A percentile compares a stretch with the other conserved stretches of the same genome.
These are phyloP conservation scores for Podospora sp. DNA, from an alignment of 495 filamentous ascomycete genomes.

Conservation along the genomic window DNA sequence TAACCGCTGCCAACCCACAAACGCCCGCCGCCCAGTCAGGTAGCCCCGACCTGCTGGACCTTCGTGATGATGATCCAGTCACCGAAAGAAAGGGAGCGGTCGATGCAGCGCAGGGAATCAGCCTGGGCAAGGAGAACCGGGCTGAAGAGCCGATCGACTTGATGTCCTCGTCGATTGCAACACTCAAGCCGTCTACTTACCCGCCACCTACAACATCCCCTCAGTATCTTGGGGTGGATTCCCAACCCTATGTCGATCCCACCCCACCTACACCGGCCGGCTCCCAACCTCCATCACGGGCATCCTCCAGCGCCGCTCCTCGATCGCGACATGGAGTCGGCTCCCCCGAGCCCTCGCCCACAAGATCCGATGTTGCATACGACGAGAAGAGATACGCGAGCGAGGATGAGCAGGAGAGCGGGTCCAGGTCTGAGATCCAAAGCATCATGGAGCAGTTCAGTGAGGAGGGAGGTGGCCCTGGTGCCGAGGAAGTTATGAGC, in stretches of 20 bases:
- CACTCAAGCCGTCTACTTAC: conserved; percentile 48
- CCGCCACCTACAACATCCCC: conserved; percentile 36
- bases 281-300: conserved; percentile 53
- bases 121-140: background rate
- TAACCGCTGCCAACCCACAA: conserved; percentile 17
- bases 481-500: conserved; percentile 78
- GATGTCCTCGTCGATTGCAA: conserved; percentile 57
- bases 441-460: conserved; percentile 91
- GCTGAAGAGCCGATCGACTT: conserved; percentile 37
- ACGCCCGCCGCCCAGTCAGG: background rate
- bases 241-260: conserved; percentile 61
- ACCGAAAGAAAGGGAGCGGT: background rate
- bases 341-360: conserved; percentile 55
- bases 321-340: conserved; percentile 34
- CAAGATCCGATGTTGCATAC: conserved; percentile 58
- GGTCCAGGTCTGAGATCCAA: conserved; percentile 84
- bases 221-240: conserved; percentile 46
- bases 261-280: conserved; percentile 61
- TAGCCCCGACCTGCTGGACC: conserved; percentile 21
- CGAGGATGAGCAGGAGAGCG: conserved; percentile 62
- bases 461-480: conserved; percentile 65
- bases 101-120: background rate
- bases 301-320: conserved; percentile 47
- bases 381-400: conserved; percentile 55
- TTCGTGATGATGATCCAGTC: conserved; percentile 5